Evolutionary conservation across 2,329 filamentous ascomycete species (phyloP).

Genomic region (Ophiostoma sp.): DNA sequence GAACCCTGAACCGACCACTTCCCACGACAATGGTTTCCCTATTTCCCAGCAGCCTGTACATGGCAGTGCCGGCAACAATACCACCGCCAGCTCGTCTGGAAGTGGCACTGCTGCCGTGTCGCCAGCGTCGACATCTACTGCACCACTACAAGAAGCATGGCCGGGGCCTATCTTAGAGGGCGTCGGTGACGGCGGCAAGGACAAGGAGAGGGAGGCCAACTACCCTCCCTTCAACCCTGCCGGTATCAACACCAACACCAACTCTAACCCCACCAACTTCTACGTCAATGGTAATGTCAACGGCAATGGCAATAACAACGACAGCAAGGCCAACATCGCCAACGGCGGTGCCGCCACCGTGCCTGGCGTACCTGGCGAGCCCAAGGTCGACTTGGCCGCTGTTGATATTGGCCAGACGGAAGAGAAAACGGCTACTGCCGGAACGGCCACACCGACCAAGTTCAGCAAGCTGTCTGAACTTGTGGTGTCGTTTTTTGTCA

Average conservation of each 20-base stretch:
- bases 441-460: background rate
- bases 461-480: slow-evolving; percentile 35
- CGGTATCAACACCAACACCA: background rate
- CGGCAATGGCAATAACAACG: background rate
- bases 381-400: slow-evolving; percentile 2
- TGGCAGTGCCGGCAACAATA: slow-evolving; percentile 2
- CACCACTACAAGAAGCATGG: slow-evolving; percentile 54
- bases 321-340: background rate
- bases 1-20: background rate
- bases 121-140: slow-evolving; percentile 39
- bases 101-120: slow-evolving; percentile 22
- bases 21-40: slow-evolving; percentile 18
- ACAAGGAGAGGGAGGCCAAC: slow-evolving; percentile 35
- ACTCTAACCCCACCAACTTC: background rate
- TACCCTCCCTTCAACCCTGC: background rate
- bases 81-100: slow-evolving; percentile 8
- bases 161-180: slow-evolving; percentile 56
- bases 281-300: background rate
- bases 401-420: background rate
- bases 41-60: background rate
- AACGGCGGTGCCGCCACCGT: slow-evolving; percentile 1
- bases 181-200: slow-evolving; percentile 29
- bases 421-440: slow-evolving; percentile 6
- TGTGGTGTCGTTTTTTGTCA: slow-evolving; percentile 43
- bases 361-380: background rate